Evolutionary conservation across 78 protist genomes (phyloP).

Genomic region (Andalucia godoyi): DNA sequence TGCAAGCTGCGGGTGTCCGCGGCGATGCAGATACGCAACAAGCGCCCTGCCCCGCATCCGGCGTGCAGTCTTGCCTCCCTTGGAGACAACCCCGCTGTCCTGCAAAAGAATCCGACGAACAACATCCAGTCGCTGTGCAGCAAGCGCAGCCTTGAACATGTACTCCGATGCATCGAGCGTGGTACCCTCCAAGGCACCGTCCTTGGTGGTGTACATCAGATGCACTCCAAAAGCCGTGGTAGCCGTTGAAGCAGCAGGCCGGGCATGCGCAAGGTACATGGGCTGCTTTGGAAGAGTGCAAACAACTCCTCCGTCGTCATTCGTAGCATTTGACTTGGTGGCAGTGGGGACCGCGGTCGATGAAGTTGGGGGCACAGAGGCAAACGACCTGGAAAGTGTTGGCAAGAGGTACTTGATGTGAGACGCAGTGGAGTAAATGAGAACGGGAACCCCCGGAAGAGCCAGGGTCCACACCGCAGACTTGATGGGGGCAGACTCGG

Average conservation of each 20-base stretch:
- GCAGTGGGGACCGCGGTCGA: too few species aligned
- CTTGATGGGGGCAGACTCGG: slow-evolving; percentile 80
- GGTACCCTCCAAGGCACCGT: neutral
- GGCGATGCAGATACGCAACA: slow-evolving; percentile 83
- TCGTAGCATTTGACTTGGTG: too few species aligned
- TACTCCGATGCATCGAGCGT: slow-evolving; percentile 79
- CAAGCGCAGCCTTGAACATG: slow-evolving; percentile 74
- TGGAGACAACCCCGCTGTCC: slow-evolving; percentile 64
- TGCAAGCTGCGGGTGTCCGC: slow-evolving; percentile 77
- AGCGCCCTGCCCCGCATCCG: slow-evolving; percentile 73
- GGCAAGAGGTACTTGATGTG: slow-evolving; percentile 86
- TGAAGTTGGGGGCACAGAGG: too few species aligned
- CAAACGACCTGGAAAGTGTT: neutral
- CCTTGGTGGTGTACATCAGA: slow-evolving; percentile 56
- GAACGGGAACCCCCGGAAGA: slow-evolving; percentile 64
- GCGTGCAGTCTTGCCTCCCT: too few species aligned
- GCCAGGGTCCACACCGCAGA: slow-evolving; percentile 88
- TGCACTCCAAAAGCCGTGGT: neutral
- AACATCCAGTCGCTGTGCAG: slow-evolving; percentile 43
- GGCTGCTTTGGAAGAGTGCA: too few species aligned
- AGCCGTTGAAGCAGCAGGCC: neutral
- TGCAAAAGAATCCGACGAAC: slow-evolving; percentile 18
- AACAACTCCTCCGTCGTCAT: too few species aligned
- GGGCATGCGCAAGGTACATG: neutral
- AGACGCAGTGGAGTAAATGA: slow-evolving; percentile 85